Evolutionary conservation across 2,329 filamentous ascomycete species (phyloP), one percentile per base, ranked within the genome.

Genomic region (Botrytis elliptica): DNA sequence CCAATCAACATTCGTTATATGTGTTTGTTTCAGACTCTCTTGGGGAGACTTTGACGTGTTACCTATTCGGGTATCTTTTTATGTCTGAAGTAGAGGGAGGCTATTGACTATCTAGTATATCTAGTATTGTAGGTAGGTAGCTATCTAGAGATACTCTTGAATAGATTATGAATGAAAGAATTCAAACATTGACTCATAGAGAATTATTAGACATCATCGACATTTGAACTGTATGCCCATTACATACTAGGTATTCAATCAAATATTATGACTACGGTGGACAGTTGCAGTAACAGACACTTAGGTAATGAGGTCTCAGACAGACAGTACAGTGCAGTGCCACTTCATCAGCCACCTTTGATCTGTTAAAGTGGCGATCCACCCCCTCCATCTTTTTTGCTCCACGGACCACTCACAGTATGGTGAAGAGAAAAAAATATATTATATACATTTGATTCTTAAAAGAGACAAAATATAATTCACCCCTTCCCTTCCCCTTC

Each of bases 361-460:
- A 52, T n/a, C 18, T 25, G 33, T 67, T 67, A 67, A 67, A 67
- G 64, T 67, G 64, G 64, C 64, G 20, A 40, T 67, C n/a, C 42
- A 44, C 10, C 49, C 66, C 65, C 65, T 29, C 25, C 49, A 29
- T 49, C 12, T 38, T 52, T 38, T 55, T 40, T n/a, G 18, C 20
- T 36, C 46, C 46, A 68, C 46, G 14, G 65, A 55, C 46, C 65
- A 68, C 65, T 16, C n/a, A 55, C 25, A 40, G 46, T 7, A 52
- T 36, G n/a, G 33, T 20, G 44, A 33, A 46, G 25, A 44, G 49
- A 67, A 55, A 66, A 66, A 66, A 66, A 66, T 49, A n/a, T 38
- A 1, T 67, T 67, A 38, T 38, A 38, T 12, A 55, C 25, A 36
- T 67, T 10, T 25, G 44, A 25, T n/a, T 16, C 14, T 9, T 9